A percentile compares a stretch with the other conserved stretches of the same genome.
Conservation (phyloP, 306 rosid genomes). For the Corylus heterophylla region DNA sequence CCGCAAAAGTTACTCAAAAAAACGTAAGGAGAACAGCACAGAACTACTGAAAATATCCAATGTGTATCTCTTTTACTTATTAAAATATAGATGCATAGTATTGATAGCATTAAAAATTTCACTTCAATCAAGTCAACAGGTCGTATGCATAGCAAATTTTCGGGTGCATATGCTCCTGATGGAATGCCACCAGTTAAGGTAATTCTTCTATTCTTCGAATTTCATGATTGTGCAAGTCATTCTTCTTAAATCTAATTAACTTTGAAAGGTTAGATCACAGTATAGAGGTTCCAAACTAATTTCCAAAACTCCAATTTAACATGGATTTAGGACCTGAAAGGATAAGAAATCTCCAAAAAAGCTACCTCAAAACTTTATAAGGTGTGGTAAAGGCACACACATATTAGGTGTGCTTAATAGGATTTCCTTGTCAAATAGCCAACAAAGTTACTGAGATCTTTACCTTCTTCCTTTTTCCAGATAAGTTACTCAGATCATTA, state of each 20-base stretch:
- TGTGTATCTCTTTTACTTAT: not conserved
- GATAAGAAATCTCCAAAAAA: not conserved
- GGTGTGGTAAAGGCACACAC: not conserved
- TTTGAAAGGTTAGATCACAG: not conserved
- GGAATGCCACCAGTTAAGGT: too few relatives aligned
- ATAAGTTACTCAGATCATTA: not conserved
- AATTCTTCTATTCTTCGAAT: not conserved
- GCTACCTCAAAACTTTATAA: not conserved
- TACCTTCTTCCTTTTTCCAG: too few relatives aligned
- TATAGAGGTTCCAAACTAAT: not conserved
- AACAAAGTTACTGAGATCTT: not conserved
- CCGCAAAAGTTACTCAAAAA: not conserved
- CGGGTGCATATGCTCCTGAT: too few relatives aligned
- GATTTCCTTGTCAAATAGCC: not conserved
- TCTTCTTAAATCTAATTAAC: not conserved
- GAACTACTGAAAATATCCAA: not conserved
- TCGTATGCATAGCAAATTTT: not conserved
- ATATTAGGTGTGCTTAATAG: not conserved
- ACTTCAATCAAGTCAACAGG: not conserved
- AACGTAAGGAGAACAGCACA: not conserved
- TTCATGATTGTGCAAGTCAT: not conserved
- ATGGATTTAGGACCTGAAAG: not conserved
- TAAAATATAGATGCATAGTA: not conserved
- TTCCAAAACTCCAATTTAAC: not conserved
- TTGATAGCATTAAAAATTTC: not conserved